Base-by-base conservation (phyloP, 805 yeast species). In the Metschnikowia similis region DNA sequence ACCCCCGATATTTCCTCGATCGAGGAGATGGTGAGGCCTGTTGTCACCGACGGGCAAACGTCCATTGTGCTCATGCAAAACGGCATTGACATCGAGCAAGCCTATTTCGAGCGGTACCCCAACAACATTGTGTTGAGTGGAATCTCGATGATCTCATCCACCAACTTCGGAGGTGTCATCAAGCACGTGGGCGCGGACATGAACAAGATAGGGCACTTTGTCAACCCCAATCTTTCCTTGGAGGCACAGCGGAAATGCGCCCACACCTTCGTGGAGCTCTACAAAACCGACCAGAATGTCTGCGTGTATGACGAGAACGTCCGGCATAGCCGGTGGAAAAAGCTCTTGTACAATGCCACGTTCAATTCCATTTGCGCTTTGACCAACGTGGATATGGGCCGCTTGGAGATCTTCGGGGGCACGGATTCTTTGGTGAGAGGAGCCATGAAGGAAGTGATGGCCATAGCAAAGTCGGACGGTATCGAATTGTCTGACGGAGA, bases 271-370 rank as follows among this genome's bases (percentile, higher is more conserved):
- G 72, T 77, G 14, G 61, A 63, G 3, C 48, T 82, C 16, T 83
- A 81, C 64, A 56, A 66, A 28, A 74, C 74, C 46, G 75, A 69
- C 6, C 60, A 67, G 42, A 81, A 81, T 55, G 53, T 61, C 1
- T 67, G 75, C 54, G 56, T 42, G 6, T 71, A 72, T 49, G 74
- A 69, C 48, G 70, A 71, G 8, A 72, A 80, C 56, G 79, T 77
- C 41, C 74, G 74, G 62, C 71, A 63, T 63, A 71, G 78, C 36
- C 72, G 95, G 56, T 84, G 87, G 81, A 69, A 75, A 49, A 87
- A 87, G 63, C 72, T 87, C 53, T 75, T 87, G 11, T 86, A 85
- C 68, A 87, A 86, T 63, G 83, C 87, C 17, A 69, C 84, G 0
- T 70, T 82, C 61, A 87, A 87, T 67, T 76, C 90, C 6, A 66